Base-by-base conservation (phyloP, 345 rosid genomes). In the Streptanthus diversifolius region DNA sequence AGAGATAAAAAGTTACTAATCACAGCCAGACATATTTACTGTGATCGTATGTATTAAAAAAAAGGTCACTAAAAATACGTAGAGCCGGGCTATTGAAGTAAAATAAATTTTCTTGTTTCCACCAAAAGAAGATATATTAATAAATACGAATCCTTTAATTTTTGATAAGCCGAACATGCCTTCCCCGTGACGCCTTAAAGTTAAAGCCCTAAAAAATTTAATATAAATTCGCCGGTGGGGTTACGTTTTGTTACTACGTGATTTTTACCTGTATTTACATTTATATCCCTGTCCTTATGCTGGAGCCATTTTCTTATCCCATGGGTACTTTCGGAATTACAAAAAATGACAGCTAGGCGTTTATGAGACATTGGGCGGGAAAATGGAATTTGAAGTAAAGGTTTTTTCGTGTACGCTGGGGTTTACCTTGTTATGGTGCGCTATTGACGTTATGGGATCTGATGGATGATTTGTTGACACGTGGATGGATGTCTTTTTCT, bases 161-260 rank as follows among this genome's bases (percentile, higher is more conserved):
- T 64, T 32, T 21, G 19, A 13, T 43, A 54, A 54, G 57, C 48
- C 71, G 36, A 66, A 40, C 66, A 74, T 76, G 66, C 17, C 52
- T 63, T 69, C 52, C 79, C 75, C 79, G 79, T 76, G 79, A 74
- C 62, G 37, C 61, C 73, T 59, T 68, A 75, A 51, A 75, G 68
- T 24, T 24, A 30, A 68, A 59, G 55, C 54, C 39, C 5, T 51
- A 40, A 15, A 15, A 53, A 52, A 76, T 69, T 75, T 52, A 75
- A 69, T 69, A 69, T 61, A 63, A 43, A 69, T 44, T 70, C 79
- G 75, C 75, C 75, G 79, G 79, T 76, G 79, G 79, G 75, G 75
- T 76, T 70, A 76, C 79, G 79, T 76, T 60, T 63, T 74, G 73
- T 68, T 67, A 67, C 48, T 30, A 59, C 54, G 66, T 54, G 74